Conservation (phyloP, 2,329 filamentous ascomycete genomes). For the Pezicula carpinea region DNA sequence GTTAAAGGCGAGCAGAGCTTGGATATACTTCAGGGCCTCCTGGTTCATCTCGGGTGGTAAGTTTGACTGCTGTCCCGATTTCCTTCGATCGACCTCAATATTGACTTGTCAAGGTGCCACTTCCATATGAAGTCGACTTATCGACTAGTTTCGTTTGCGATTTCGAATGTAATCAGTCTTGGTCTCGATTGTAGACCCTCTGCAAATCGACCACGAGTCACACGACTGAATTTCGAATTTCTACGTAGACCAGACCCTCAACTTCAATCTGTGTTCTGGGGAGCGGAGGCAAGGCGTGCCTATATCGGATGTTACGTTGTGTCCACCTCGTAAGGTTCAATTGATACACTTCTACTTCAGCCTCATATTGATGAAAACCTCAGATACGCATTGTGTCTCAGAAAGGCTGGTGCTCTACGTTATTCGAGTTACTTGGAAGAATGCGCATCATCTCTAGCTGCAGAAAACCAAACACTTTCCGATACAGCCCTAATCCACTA, state of each 20-base stretch:
- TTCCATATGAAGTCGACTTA: constrained; percentile 7
- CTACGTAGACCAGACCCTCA: neutral
- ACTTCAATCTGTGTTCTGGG: constrained; percentile 1
- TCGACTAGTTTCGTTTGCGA: constrained; percentile 2
- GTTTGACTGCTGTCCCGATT: neutral
- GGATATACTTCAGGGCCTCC: constrained; percentile 6
- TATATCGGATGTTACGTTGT: constrained; percentile 6
- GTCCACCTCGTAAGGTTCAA: constrained; percentile 4
- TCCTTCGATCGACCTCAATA: neutral
- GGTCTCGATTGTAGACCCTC: constrained; percentile 1
- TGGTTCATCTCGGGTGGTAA: constrained; percentile 6
- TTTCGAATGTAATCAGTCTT: constrained; percentile 3
- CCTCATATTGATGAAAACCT: neutral
- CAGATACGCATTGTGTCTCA: neutral
- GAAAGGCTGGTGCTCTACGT: neutral
- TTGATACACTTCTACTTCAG: neutral
- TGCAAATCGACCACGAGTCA: neutral
- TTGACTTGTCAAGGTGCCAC: constrained; percentile 5
- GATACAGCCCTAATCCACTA: constrained; percentile 4
- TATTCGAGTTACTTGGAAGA: constrained; percentile 2
- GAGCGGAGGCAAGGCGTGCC: constrained; percentile 3
- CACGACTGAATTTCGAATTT: neutral
- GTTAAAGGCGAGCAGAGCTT: constrained; percentile 6
- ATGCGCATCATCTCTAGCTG: constrained; percentile 5
- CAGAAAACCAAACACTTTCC: neutral